Base-by-base conservation (phyloP, 768 basidiomycete genomes). In the Candolleomyces eurysporus region DNA sequence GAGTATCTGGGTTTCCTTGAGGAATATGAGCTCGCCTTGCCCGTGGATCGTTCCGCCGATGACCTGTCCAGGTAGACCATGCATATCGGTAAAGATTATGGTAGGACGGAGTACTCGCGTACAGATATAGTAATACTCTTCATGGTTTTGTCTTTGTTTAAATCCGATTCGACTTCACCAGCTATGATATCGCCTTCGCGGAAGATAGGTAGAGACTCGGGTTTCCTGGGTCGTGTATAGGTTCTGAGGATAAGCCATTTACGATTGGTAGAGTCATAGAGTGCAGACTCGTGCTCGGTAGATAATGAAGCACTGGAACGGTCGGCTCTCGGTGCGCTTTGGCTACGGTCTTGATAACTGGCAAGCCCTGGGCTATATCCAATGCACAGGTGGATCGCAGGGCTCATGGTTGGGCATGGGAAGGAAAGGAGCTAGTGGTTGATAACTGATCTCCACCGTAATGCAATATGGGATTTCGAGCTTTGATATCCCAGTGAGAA, bases 11-110 rank as follows among this genome's bases (percentile, higher is more conserved):
- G 68, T 69, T 36, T 79, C 69, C n/a, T 77, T 73, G 17, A 78
- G 58, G n/a, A 80, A 70, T 10, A 86, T 71, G 66, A 86, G 87
- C 6, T 84, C 82, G 56, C 86, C 70, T 4, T 83, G 84, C 17
- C 80, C 80, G 5, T 80, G 78, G 32, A 73, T 84, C 40, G 40
- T 72, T 26, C 26, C 26, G 4, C 26, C 26, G 26, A 26, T 26
- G 26, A 26, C 2, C 26, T 26, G 26, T 26, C 26, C 26, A 4
- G 26, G 26, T 26, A 26, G 4, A 26, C 26, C 26, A 4, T 26
- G 26, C 26, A 26, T 4, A 26, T 26, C 4, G 26, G 26, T 26
- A 58, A 31, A 10, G 22, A 52, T 19, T 17, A 19, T 46, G 19
- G 14, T 14, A 30, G 32, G 53, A n/a, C 11, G 19, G 39, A 32